A percentile compares a stretch with the other conserved stretches of the same genome.
Evolutionary conservation across 75 land plant species (phyloP).

Genomic region (Chamaecyparis obtusa): DNA sequence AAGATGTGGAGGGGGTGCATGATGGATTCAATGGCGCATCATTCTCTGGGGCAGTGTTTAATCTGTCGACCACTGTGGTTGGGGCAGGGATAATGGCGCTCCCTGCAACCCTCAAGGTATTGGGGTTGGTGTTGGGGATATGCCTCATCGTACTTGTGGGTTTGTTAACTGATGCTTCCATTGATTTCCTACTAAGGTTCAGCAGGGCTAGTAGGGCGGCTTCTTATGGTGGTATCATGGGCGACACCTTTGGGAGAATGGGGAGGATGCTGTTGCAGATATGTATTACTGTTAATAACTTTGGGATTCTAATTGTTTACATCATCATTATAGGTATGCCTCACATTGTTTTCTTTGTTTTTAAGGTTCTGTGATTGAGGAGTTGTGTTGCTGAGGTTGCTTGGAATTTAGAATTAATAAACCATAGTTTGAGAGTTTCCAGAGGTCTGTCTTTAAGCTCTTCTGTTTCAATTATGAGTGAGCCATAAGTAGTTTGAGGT

Average conservation of each 20-base stretch:
- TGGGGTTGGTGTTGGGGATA: slow-evolving; percentile 60
- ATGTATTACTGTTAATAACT: slow-evolving; percentile 66
- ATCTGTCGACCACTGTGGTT: slow-evolving; percentile 83
- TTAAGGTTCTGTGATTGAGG: neutral
- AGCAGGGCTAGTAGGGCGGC: slow-evolving; percentile 31
- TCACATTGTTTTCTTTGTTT: neutral
- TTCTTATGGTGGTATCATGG: slow-evolving; percentile 69
- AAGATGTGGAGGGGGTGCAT: slow-evolving; percentile 27
- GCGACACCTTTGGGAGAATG: slow-evolving; percentile 62
- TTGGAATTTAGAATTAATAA: neutral
- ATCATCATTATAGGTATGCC: slow-evolving; percentile 84
- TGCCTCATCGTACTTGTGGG: slow-evolving; percentile 45
- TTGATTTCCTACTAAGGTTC: slow-evolving; percentile 62
- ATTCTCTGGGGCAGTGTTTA: slow-evolving; percentile 78
- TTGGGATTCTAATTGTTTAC: slow-evolving; percentile 83
- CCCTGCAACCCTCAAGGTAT: slow-evolving; percentile 68
- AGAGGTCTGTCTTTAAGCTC: neutral
- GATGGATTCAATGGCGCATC: slow-evolving; percentile 65
- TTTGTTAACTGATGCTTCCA: slow-evolving; percentile 56
- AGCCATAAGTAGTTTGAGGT: neutral
- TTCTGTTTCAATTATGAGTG: neutral
- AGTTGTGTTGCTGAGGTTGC: neutral
- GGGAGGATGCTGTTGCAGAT: slow-evolving; percentile 57
- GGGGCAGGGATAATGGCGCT: slow-evolving; percentile 98
- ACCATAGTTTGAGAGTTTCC: neutral